Percentiles rank a stretch among this genome's conserved stretches.
Conservation (phyloP, 495 filamentous ascomycete species). For the Evernia prunastri region DNA sequence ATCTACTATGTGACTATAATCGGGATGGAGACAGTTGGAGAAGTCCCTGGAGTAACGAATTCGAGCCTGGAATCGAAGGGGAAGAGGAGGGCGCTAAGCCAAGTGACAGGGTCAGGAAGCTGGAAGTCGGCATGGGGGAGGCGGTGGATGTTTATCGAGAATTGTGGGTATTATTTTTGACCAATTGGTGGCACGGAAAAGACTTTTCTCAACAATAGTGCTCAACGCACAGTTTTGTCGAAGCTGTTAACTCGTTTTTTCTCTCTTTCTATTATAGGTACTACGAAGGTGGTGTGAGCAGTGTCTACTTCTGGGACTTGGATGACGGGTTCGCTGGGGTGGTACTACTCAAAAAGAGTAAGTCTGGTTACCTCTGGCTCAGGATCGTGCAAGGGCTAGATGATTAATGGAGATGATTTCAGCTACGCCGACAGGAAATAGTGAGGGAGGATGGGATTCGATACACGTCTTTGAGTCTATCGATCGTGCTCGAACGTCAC, state of each 20-base stretch:
- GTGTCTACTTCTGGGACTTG: constrained; percentile 97
- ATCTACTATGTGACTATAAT: constrained; percentile 99
- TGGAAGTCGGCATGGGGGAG: constrained; percentile 90
- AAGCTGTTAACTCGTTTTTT: background rate
- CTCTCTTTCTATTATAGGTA: constrained; percentile 44
- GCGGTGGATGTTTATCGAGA: constrained; percentile 96
- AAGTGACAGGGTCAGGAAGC: constrained; percentile 79
- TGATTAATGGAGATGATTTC: constrained; percentile 32
- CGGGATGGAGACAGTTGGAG: constrained; percentile 96
- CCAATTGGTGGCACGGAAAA: background rate
- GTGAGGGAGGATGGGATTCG: constrained; percentile 87
- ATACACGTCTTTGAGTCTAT: constrained; percentile 98
- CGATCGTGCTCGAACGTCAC: constrained; percentile 80
- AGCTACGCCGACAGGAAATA: constrained; percentile 60
- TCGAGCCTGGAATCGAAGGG: constrained; percentile 68
- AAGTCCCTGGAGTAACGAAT: constrained; percentile 97
- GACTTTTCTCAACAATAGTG: background rate
- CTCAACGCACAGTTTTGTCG: background rate
- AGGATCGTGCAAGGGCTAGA: background rate
- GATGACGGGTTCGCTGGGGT: constrained; percentile 98
- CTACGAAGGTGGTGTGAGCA: constrained; percentile 92
- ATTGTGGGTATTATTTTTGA: constrained; percentile 44
- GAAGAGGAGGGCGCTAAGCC: constrained; percentile 67
- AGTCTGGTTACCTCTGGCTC: constrained; percentile 22
- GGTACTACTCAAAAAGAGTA: constrained; percentile 90